Percentiles rank a stretch among this genome's conserved stretches.
Conservation (phyloP, 495 filamentous ascomycete genomes). For the Glarea lozoyensis region DNA sequence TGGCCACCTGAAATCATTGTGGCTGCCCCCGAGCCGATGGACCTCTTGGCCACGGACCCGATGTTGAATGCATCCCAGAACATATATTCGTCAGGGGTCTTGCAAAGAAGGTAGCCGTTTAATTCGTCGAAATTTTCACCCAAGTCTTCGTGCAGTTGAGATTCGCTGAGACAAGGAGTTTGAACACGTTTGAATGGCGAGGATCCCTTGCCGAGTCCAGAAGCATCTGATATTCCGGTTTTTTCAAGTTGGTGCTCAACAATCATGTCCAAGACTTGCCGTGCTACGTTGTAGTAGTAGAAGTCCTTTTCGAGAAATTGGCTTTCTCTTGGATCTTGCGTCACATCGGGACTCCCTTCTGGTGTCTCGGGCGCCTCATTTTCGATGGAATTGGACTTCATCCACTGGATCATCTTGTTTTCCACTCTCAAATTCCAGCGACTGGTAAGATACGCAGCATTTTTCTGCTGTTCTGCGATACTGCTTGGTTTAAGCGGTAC, state of each 20-base stretch:
- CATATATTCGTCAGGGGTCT: constrained; percentile 12
- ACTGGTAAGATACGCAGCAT: constrained; percentile 15
- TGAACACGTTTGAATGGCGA: constrained; percentile 12
- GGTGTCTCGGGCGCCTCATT: neutral
- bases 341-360: neutral
- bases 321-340: neutral
- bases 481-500: constrained; percentile 12
- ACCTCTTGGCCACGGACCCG: constrained; percentile 5
- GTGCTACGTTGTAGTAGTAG: constrained; percentile 14
- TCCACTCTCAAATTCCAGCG: constrained; percentile 14
- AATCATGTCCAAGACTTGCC: constrained; percentile 14
- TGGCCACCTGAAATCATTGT: too few species aligned
- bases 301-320: constrained; percentile 7
- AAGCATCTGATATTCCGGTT: constrained; percentile 10
- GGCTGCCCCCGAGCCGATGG: constrained; percentile 11
- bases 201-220: constrained; percentile 13
- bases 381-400: neutral
- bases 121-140: constrained; percentile 1
- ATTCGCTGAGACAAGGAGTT: constrained; percentile 13
- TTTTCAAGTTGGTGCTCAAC: constrained; percentile 18
- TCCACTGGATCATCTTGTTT: constrained; percentile 10
- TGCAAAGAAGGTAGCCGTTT: constrained; percentile 12
- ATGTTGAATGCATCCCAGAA: constrained; percentile 18
- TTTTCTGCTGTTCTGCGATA: constrained; percentile 18
- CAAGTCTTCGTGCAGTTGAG: neutral